Evolutionary conservation across 495 filamentous ascomycete species (phyloP).

Genomic region (Trichoderma virens): DNA sequence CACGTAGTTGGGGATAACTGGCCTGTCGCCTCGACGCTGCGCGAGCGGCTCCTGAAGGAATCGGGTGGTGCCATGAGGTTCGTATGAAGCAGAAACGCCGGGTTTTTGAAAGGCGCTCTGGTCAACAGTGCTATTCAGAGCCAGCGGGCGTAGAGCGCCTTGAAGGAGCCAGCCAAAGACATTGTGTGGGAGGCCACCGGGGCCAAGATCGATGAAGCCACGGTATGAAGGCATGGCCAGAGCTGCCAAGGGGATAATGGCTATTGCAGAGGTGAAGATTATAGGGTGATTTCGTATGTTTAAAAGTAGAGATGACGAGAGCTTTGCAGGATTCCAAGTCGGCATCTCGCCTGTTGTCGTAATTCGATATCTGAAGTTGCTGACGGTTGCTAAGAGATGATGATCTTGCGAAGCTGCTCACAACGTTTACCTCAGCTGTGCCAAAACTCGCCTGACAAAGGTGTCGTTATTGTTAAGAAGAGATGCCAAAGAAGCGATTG

Average conservation of each 20-base stretch:
- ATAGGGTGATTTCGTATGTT: neutral
- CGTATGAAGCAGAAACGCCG: constrained; percentile 3
- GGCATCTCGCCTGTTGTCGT: neutral
- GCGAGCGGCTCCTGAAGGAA: constrained; percentile 13
- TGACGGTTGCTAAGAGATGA: neutral
- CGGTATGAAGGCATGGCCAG: constrained; percentile 18
- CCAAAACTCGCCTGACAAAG: neutral
- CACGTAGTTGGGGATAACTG: constrained; percentile 21
- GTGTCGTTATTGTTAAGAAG: neutral
- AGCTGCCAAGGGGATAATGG: neutral
- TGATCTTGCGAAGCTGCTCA: neutral
- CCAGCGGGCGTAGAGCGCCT: constrained; percentile 16
- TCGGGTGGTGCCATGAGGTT: constrained; percentile 12
- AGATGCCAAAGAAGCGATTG: neutral
- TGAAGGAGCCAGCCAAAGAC: constrained; percentile 29
- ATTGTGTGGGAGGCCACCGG: constrained; percentile 31
- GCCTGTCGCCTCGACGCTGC: constrained; percentile 14
- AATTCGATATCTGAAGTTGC: neutral
- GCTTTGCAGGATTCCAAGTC: neutral
- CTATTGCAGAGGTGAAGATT: neutral
- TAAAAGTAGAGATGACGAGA: neutral
- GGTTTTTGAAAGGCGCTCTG: constrained; percentile 16
- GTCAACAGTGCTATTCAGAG: constrained; percentile 19
- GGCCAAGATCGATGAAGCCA: constrained; percentile 28
- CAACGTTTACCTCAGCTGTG: neutral